These are phyloP conservation scores for Neonectria ditissima DNA, from an alignment of 2,329 filamentous ascomycete species.

Conservation along the genomic window DNA sequence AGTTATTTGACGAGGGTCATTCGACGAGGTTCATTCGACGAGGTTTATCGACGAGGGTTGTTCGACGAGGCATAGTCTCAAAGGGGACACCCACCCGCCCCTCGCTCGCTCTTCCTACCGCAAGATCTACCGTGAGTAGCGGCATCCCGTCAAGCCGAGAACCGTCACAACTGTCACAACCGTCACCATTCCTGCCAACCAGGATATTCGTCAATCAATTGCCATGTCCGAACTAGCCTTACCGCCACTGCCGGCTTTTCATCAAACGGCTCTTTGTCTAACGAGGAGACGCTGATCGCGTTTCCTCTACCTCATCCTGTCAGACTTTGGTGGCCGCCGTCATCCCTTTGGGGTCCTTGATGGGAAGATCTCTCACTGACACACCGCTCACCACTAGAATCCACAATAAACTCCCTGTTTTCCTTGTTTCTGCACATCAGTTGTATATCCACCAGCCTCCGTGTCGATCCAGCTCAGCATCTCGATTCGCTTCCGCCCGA, in stretches of 20 bases:
- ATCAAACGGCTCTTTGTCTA: constrained; percentile 10
- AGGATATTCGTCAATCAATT: constrained; percentile 17
- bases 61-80: not conserved
- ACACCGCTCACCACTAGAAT: not conserved
- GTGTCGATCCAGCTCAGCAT: not conserved
- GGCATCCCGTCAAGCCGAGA: not conserved
- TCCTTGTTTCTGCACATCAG: not conserved
- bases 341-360: not conserved
- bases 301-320: not conserved
- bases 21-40: too few species aligned
- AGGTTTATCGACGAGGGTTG: not conserved
- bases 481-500: not conserved
- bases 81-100: constrained; percentile 2
- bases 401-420: not conserved
- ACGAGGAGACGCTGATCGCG: not conserved
- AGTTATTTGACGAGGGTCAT: constrained; percentile 3
- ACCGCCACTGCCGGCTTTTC: constrained; percentile 2
- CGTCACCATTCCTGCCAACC: not conserved
- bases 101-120: not conserved
- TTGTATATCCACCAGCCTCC: not conserved
- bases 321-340: not conserved
- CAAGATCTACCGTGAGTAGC: not conserved
- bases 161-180: constrained; percentile 1
- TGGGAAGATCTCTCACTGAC: not conserved
- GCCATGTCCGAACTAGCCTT: constrained; percentile 16